phyloP scores from a whole-genome alignment of 2,329 filamentous ascomycete genomes.

The Colletotrichum tropicale region DNA sequence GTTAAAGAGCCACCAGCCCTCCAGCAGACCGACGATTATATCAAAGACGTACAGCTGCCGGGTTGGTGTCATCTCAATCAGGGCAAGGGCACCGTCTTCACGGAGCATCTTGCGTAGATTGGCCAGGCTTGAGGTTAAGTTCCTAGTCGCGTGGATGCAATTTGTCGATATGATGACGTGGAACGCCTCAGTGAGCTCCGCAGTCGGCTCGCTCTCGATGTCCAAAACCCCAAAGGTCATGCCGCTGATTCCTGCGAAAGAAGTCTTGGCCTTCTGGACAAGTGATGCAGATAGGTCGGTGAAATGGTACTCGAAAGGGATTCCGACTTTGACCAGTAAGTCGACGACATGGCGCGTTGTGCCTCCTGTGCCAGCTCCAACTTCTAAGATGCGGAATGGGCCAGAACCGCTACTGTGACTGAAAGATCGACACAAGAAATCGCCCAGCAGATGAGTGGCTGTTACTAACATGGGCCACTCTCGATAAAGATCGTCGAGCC shows the following conservation, averaged over 20 bases:
- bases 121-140: neutral
- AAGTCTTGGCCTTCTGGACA: conserved; percentile 28
- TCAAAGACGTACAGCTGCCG: conserved; percentile 30
- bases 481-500: conserved; percentile 40
- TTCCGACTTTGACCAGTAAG: conserved; percentile 22
- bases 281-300: conserved; percentile 44
- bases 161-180: conserved; percentile 39
- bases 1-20: conserved; percentile 38
- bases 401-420: neutral
- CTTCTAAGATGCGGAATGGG: conserved; percentile 42
- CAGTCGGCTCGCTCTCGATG: conserved; percentile 28
- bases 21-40: conserved; percentile 35
- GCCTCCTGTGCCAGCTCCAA: conserved; percentile 48
- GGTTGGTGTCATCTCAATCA: conserved; percentile 32
- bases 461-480: conserved; percentile 29
- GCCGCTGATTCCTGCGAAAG: conserved; percentile 21
- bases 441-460: conserved; percentile 23
- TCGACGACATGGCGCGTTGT: conserved; percentile 38
- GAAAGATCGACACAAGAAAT: conserved; percentile 20
- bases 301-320: conserved; percentile 43
- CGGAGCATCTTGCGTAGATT: conserved; percentile 28
- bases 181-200: conserved; percentile 21
- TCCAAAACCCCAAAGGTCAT: conserved; percentile 33
- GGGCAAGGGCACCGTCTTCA: conserved; percentile 29
- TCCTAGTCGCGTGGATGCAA: conserved; percentile 32